Evolutionary conservation across 2,329 filamentous ascomycete species (phyloP), one percentile per base, ranked within the genome.

Genomic region (Talaromyces piceae): DNA sequence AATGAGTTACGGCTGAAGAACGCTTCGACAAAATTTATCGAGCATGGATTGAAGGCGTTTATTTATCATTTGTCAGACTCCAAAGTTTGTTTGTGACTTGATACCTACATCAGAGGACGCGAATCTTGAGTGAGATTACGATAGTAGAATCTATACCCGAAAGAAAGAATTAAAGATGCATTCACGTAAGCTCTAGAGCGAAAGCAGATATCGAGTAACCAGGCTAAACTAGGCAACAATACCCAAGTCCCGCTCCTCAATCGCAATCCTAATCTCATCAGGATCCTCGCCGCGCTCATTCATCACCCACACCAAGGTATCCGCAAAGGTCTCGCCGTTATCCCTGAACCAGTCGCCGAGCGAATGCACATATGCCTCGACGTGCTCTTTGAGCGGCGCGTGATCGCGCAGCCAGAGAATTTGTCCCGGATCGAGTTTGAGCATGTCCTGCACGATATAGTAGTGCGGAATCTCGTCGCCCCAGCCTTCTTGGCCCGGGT

Each of bases 391-490:
- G 8, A 77, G 58, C 28, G 74, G 74, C 39, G 77, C 77, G 56
- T 80, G 71, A 54, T 82, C 77, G 50, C 75, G 75, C 50, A 84
- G 62, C 69, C 74, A 79, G 55, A 84, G 59, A 7, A 83, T 70
- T 62, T 83, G 79, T 33, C 74, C 77, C 0, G 81, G 81, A 52
- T 82, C 76, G 31, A 84, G 68, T 64, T 84, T 84, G 65, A 83
- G 69, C 75, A 83, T 81, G 55, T 83, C 80, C 57, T 84, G 78
- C 3, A 84, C 75, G 5, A 83, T 71, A 57, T 84, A 83, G 61
- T 83, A 83, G 55, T 83, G 80, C 12, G 73, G 71, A 46, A 83
- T 79, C 50, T 83, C 80, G 57, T 83, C 80, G 26, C 81, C 81
- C 81, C 81, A 84, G 22, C 81, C 81, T 63, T 82, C 79, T n/a